These are phyloP conservation scores for Rhizomucor miehei DNA, from an alignment of 371 early-diverging fungal species.

Conservation along the genomic window DNA sequence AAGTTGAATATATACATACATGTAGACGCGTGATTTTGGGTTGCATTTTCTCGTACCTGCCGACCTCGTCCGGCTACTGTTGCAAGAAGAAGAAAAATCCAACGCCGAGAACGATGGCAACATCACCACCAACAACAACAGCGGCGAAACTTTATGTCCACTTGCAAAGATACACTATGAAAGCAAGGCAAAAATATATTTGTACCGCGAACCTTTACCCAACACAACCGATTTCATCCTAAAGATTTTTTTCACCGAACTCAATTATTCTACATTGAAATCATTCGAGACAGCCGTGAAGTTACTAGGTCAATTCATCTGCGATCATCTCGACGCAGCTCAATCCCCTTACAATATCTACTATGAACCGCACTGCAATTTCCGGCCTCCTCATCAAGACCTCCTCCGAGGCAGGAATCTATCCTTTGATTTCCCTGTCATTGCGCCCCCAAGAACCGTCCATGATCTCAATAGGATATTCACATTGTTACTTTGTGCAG, in stretches of 20 bases:
- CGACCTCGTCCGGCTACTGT: constrained; percentile 1
- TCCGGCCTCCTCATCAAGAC: no score
- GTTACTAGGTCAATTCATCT: constrained; percentile 14
- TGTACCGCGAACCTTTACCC: constrained; percentile 10
- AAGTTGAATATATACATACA: no score
- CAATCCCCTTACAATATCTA: constrained; percentile 26
- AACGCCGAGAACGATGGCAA: background rate
- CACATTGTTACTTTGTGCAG: no score
- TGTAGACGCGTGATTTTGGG: constrained; percentile 2
- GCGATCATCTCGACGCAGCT: constrained; percentile 10
- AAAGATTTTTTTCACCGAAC: constrained; percentile 7
- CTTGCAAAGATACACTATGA: constrained; percentile 12
- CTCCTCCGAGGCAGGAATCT: no score
- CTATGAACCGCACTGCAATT: constrained; percentile 2
- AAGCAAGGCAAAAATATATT: constrained; percentile 7
- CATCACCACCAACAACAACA: no score
- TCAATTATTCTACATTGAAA: constrained; percentile 5
- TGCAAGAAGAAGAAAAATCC: background rate
- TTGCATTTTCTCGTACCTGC: constrained; percentile 15
- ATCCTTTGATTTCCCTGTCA: no score
- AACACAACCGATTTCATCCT: constrained; percentile 24
- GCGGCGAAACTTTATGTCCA: no score
- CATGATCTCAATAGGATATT: no score
- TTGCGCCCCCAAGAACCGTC: no score
- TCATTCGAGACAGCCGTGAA: constrained; percentile 19